phyloP scores from a whole-genome alignment of 192 early-diverging fungal genomes.

The Haplosporangium gracile region DNA sequence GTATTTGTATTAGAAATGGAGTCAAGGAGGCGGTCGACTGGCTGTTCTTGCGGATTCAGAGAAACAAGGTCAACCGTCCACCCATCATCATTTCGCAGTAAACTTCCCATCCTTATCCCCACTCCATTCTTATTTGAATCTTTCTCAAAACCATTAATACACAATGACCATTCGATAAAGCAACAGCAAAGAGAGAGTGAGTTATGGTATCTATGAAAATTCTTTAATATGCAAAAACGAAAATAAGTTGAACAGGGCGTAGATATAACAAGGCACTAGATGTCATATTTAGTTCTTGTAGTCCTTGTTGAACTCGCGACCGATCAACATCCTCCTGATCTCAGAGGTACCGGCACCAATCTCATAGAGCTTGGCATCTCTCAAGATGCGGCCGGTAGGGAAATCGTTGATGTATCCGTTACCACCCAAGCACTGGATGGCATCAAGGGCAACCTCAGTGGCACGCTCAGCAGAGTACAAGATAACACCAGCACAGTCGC shows the following conservation, averaged over 20 bases:
- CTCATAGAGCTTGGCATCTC: slow-evolving; percentile 96
- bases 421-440: slow-evolving; percentile 95
- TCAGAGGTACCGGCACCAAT: slow-evolving; percentile 97
- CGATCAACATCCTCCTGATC: slow-evolving; percentile 94
- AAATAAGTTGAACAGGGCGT: neutral
- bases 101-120: neutral
- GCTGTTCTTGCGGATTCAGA: slow-evolving; percentile 85
- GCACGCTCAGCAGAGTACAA: slow-evolving; percentile 95
- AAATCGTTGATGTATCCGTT: slow-evolving; percentile 97
- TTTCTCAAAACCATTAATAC: no score
- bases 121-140: no score
- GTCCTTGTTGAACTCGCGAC: slow-evolving; percentile 81
- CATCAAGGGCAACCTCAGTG: slow-evolving; percentile 92
- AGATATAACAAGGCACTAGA: neutral
- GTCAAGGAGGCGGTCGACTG: slow-evolving; percentile 92
- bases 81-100: slow-evolving; percentile 72
- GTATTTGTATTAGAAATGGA: slow-evolving; percentile 70
- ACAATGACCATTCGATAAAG: neutral
- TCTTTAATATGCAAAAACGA: neutral
- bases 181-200: neutral
- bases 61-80: slow-evolving; percentile 84
- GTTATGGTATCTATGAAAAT: slow-evolving; percentile 13
- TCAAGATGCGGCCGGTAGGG: slow-evolving; percentile 86
- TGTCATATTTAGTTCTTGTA: slow-evolving; percentile 47
- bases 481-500: slow-evolving; percentile 95